Conservation (phyloP, 306 rosid genomes). For the Vigna radiata region DNA sequence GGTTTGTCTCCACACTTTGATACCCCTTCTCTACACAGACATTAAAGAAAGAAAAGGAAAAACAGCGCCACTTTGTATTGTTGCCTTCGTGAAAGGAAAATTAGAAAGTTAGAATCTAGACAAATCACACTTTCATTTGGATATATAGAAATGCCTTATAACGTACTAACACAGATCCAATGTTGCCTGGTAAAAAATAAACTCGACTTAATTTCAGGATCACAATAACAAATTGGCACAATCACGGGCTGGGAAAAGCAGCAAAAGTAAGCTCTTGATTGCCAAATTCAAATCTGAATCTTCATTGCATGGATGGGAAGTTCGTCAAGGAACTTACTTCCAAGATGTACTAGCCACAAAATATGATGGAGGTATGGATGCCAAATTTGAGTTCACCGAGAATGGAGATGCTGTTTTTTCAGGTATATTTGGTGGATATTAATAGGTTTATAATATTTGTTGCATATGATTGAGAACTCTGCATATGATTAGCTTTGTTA, state of each 20-base stretch:
- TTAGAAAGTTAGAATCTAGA: not conserved
- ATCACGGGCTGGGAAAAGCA: constrained; percentile 92
- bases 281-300: constrained; percentile 78
- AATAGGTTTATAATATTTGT: constrained; percentile 17
- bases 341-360: constrained; percentile 83
- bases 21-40: not conserved
- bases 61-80: not conserved
- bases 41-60: not conserved
- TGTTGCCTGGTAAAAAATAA: constrained; percentile 6
- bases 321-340: constrained; percentile 87
- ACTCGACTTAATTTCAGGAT: constrained; percentile 66
- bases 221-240: constrained; percentile 90
- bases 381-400: constrained; percentile 84
- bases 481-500: not conserved
- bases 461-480: constrained; percentile 7
- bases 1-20: constrained; percentile 52
- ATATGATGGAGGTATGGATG: constrained; percentile 99
- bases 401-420: constrained; percentile 81
- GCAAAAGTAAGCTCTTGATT: constrained; percentile 86
- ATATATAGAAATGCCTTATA: not conserved
- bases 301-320: constrained; percentile 86
- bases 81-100: not conserved
- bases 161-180: constrained; percentile 3
- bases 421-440: constrained; percentile 54
- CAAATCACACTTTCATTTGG: not conserved